Conservation (phyloP, 768 basidiomycete genomes). For the Rhizopogon salebrosus region DNA sequence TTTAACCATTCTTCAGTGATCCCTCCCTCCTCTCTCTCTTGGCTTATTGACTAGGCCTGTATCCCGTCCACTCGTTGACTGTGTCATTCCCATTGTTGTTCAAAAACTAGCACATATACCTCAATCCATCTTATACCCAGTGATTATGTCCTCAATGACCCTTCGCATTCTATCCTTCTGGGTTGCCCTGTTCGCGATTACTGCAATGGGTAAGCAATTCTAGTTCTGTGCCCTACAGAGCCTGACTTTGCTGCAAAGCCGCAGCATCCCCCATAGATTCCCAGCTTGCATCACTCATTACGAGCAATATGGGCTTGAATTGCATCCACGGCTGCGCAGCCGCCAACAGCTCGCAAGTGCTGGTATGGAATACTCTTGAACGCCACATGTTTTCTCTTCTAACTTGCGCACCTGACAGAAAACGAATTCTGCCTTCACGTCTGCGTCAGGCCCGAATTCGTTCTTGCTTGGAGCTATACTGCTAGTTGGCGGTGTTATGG, state of each 20-base stretch:
- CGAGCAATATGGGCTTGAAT: constrained; percentile 19
- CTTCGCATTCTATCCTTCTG: constrained; percentile 16
- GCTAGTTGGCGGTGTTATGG: constrained; percentile 17
- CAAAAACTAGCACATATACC: not conserved
- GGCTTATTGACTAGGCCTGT: constrained; percentile 12
- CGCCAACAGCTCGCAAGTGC: constrained; percentile 14
- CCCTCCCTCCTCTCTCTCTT: not conserved
- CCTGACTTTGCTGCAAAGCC: constrained; percentile 5
- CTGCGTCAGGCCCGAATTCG: constrained; percentile 12
- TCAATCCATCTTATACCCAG: constrained; percentile 5
- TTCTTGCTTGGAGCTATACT: constrained; percentile 16
- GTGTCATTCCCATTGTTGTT: not conserved
- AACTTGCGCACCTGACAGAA: constrained; percentile 8
- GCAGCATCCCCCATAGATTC: constrained; percentile 22
- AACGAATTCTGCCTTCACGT: constrained; percentile 15
- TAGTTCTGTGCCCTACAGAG: not conserved
- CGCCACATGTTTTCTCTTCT: not conserved
- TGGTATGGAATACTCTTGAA: constrained; percentile 8
- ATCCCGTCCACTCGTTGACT: not conserved
- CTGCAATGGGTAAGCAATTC: constrained; percentile 13
- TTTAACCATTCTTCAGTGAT: not conserved
- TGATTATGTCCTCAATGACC: constrained; percentile 7
- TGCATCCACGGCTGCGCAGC: constrained; percentile 19
- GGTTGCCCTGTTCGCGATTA: constrained; percentile 16
- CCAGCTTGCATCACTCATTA: constrained; percentile 8